Evolutionary conservation across 345 rosid species (phyloP).

Genomic region (Eucalyptus curtisii): DNA sequence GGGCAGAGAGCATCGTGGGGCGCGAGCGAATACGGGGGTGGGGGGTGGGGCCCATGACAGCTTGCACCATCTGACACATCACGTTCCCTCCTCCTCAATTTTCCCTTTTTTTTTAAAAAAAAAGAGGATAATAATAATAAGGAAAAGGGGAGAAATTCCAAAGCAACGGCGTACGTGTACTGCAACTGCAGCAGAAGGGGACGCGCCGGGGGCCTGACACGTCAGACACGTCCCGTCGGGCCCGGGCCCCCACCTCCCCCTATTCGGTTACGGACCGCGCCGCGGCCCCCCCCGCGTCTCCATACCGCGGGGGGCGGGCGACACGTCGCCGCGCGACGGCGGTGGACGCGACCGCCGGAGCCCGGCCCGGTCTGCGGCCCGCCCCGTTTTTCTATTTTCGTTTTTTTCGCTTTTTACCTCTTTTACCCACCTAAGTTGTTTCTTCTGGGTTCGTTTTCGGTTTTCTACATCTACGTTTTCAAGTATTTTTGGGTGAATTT

Average conservation of each 20-base stretch:
- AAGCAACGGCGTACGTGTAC: not conserved
- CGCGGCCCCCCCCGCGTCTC: not conserved
- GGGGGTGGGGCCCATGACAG: not conserved
- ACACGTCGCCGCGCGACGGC: not conserved
- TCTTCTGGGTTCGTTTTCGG: not conserved
- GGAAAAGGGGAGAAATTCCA: not conserved
- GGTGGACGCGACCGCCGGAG: not conserved
- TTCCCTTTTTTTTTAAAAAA: not conserved
- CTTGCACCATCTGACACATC: constrained; percentile 3
- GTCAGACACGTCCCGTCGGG: not conserved
- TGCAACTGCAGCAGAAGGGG: not conserved
- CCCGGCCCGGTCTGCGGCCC: not conserved
- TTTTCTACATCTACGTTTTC: not conserved
- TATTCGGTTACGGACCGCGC: not conserved
- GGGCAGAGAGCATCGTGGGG: not conserved
- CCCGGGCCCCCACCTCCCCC: not conserved
- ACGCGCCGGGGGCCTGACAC: not conserved
- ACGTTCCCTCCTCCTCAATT: not conserved
- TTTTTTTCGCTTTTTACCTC: not conserved
- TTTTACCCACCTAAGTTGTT: not conserved
- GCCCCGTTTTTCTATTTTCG: not conserved
- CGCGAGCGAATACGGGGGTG: not conserved
- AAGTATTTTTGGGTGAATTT: not conserved
- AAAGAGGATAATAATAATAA: not conserved
- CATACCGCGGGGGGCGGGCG: not conserved